These are phyloP conservation scores for Pyracantha coccinea DNA, from an alignment of 331 rosid genomes.

Conservation along the genomic window DNA sequence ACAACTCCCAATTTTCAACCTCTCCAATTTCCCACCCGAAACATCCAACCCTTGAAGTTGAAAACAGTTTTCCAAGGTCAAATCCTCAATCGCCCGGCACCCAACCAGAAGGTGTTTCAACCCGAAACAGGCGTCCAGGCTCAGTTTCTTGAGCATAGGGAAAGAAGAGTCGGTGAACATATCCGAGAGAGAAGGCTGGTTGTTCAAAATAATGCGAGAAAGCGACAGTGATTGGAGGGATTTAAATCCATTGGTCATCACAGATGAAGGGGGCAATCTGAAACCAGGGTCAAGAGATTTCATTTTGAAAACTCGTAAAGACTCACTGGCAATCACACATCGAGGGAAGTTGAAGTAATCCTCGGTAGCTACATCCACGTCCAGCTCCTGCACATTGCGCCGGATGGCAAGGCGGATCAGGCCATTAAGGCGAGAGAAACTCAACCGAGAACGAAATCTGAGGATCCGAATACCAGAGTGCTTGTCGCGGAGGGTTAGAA, in stretches of 20 bases:
- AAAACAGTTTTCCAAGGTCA: conserved; percentile 43
- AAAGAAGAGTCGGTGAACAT: conserved; percentile 49
- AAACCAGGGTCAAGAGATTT: conserved; percentile 49
- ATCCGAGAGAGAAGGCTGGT: conserved; percentile 47
- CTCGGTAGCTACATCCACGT: conserved; percentile 41
- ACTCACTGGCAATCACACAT: conserved; percentile 41
- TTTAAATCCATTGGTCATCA: conserved; percentile 47
- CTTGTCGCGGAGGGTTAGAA: conserved; percentile 39
- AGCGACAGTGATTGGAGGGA: conserved; percentile 43
- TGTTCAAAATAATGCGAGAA: conserved; percentile 24
- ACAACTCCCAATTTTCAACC: conserved; percentile 35
- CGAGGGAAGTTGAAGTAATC: conserved; percentile 75
- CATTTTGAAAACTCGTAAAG: conserved; percentile 35
- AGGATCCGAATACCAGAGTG: conserved; percentile 49
- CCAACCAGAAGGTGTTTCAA: conserved; percentile 39
- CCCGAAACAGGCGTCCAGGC: conserved; percentile 42
- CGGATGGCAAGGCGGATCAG: conserved; percentile 57
- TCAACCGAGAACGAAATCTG: conserved; percentile 43
- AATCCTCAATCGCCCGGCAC: conserved; percentile 39
- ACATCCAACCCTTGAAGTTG: conserved; percentile 49
- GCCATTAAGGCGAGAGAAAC: conserved; percentile 55
- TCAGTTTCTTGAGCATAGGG: conserved; percentile 45
- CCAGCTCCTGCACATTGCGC: conserved; percentile 54
- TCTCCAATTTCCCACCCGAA: conserved; percentile 31
- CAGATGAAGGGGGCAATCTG: conserved; percentile 61